A percentile compares a stretch with the other conserved stretches of the same genome.
Conservation (phyloP, 2,329 filamentous ascomycete genomes). For the Ilyonectria robusta region DNA sequence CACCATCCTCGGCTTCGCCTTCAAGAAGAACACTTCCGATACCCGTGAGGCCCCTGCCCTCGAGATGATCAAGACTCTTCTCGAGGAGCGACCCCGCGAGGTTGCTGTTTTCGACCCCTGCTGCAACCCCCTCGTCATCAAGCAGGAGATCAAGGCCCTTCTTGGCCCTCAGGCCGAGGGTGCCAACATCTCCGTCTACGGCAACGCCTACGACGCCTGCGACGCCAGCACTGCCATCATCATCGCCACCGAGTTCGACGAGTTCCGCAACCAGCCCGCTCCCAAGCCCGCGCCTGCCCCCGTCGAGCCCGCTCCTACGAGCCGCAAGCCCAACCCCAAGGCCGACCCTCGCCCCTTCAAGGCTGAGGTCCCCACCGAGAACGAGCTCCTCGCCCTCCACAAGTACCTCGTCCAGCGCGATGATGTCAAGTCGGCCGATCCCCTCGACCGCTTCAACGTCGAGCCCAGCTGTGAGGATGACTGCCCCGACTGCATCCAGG, state of each 20-base stretch:
- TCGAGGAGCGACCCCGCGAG: constrained; percentile 74
- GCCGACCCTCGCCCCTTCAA: constrained; percentile 64
- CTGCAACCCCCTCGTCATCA: constrained; percentile 66
- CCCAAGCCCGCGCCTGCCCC: constrained; percentile 49
- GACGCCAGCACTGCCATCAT: constrained; percentile 64
- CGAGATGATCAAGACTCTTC: constrained; percentile 75
- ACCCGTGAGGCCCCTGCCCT: constrained; percentile 80
- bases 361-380: constrained; percentile 54
- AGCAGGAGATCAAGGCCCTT: constrained; percentile 64
- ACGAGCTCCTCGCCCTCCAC: constrained; percentile 64
- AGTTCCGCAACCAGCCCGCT: constrained; percentile 63
- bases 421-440: constrained; percentile 54
- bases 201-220: constrained; percentile 65
- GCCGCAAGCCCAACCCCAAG: constrained; percentile 57
- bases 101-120: constrained; percentile 79
- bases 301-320: constrained; percentile 47
- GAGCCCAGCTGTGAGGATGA: constrained; percentile 62
- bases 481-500: constrained; percentile 66
- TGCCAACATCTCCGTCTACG: constrained; percentile 63
- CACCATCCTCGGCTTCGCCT: constrained; percentile 81
- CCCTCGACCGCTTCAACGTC: constrained; percentile 60
- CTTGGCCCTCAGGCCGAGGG: constrained; percentile 57
- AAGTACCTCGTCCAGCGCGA: constrained; percentile 59
- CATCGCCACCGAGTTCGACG: constrained; percentile 70
- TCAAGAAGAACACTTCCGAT: constrained; percentile 85